phyloP scores from a whole-genome alignment of 495 filamentous ascomycete genomes.

The Penicillium maclennaniae region DNA sequence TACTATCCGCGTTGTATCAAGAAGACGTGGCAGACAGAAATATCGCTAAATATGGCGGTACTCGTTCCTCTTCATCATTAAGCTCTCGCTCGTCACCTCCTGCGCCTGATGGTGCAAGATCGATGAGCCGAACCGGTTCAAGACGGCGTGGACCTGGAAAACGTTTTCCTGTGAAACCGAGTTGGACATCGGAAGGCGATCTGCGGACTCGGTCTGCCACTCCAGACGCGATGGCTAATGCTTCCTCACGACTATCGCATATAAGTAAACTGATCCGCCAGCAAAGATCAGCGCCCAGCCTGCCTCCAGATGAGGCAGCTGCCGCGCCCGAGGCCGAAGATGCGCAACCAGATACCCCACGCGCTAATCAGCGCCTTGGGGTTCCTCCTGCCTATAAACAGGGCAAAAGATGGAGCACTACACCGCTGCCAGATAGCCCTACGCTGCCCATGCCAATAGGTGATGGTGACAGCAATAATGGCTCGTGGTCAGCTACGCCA shows the following conservation, averaged over 20 bases:
- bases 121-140: constrained; percentile 13
- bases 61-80: constrained; percentile 22
- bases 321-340: constrained; percentile 1
- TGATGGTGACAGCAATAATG: constrained; percentile 1
- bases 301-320: constrained; percentile 21
- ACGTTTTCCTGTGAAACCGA: constrained; percentile 2
- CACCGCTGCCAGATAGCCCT: constrained; percentile 41
- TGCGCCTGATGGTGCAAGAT: constrained; percentile 19
- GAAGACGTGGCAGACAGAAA: constrained; percentile 47
- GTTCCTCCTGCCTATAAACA: constrained; percentile 39
- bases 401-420: constrained; percentile 35
- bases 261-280: constrained; percentile 15
- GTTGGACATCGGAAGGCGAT: constrained; percentile 20
- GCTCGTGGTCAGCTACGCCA: constrained; percentile 1
- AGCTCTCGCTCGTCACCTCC: constrained; percentile 25
- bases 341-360: neutral
- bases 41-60: constrained; percentile 27
- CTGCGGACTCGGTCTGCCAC: constrained; percentile 10
- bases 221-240: constrained; percentile 8
- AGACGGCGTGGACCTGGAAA: constrained; percentile 11
- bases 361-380: constrained; percentile 25
- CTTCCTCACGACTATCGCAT: constrained; percentile 2
- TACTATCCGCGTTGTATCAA: constrained; percentile 35
- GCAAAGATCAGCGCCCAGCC: constrained; percentile 34
- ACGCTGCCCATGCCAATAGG: constrained; percentile 29